Percentiles rank a stretch among this genome's conserved stretches.
Evolutionary conservation across 2,329 filamentous ascomycete species (phyloP).

Genomic region (Sarocladiaceae sp.): DNA sequence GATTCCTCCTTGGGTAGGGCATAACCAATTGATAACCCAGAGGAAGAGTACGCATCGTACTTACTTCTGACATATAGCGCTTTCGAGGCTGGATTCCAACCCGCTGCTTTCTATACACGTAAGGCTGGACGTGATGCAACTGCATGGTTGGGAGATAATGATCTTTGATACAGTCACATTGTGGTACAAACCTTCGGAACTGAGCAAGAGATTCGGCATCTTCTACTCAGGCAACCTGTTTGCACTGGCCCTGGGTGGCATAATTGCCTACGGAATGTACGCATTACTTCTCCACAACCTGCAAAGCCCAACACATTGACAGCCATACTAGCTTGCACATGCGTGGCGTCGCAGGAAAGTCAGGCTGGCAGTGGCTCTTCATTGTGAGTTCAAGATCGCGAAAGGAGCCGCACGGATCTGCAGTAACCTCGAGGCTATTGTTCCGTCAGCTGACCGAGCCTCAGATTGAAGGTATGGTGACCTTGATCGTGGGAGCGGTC

Average conservation of each 20-base stretch:
- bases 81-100: background rate
- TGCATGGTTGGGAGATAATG: too few species aligned
- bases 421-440: too few species aligned
- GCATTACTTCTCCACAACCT: background rate
- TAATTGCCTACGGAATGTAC: background rate
- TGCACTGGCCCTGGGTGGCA: background rate
- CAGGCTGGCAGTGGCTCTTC: conserved; percentile 1
- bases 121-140: too few species aligned
- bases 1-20: conserved; percentile 1
- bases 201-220: background rate
- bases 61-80: background rate
- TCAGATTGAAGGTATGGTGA: background rate
- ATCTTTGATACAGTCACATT: too few species aligned
- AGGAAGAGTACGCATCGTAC: too few species aligned
- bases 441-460: too few species aligned
- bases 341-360: background rate
- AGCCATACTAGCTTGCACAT: background rate
- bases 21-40: too few species aligned
- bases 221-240: background rate
- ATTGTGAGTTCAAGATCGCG: too few species aligned
- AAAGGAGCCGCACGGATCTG: too few species aligned
- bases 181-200: background rate
- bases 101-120: background rate
- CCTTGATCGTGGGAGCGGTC: background rate
- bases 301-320: background rate